Evolutionary conservation across 2,329 filamentous ascomycete genomes (phyloP).

Genomic region (Aspergillus sp.): DNA sequence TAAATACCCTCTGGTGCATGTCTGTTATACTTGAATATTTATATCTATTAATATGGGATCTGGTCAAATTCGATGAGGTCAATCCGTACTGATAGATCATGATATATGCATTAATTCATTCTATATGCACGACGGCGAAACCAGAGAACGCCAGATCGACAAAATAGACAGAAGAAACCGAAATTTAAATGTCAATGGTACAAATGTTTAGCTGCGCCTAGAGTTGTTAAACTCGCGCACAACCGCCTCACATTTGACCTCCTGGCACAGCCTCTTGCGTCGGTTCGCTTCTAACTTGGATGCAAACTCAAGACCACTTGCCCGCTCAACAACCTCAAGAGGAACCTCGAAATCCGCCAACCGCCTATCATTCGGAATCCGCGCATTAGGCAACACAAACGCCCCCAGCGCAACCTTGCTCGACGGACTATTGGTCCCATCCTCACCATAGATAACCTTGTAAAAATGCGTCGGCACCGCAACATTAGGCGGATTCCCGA

Average conservation of each 20-base stretch:
- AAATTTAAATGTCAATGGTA: conserved; percentile 1
- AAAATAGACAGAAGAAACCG: too few species aligned
- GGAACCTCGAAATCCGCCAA: conserved; percentile 92
- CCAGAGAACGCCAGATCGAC: background rate
- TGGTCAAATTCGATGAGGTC: too few species aligned
- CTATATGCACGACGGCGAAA: background rate
- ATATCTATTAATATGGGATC: background rate
- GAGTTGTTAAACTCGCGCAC: conserved; percentile 67
- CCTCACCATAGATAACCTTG: conserved; percentile 96
- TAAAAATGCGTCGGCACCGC: conserved; percentile 98
- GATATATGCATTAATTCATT: too few species aligned
- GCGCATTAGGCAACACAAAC: conserved; percentile 89
- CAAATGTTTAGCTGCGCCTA: conserved; percentile 7
- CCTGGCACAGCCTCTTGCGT: conserved; percentile 73
- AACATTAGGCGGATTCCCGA: conserved; percentile 85
- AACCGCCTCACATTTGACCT: conserved; percentile 74
- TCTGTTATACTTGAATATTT: background rate
- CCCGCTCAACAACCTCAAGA: conserved; percentile 83
- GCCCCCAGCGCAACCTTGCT: conserved; percentile 83
- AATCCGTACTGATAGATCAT: too few species aligned
- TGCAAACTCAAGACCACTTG: conserved; percentile 87
- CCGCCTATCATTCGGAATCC: conserved; percentile 79
- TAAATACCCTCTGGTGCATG: conserved; percentile 6
- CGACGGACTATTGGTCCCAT: conserved; percentile 51
- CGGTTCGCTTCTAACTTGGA: conserved; percentile 66